Evolutionary conservation across 2,329 filamentous ascomycete genomes (phyloP), one percentile per base, ranked within the genome.

Genomic region (Clonostachys rhizophaga): DNA sequence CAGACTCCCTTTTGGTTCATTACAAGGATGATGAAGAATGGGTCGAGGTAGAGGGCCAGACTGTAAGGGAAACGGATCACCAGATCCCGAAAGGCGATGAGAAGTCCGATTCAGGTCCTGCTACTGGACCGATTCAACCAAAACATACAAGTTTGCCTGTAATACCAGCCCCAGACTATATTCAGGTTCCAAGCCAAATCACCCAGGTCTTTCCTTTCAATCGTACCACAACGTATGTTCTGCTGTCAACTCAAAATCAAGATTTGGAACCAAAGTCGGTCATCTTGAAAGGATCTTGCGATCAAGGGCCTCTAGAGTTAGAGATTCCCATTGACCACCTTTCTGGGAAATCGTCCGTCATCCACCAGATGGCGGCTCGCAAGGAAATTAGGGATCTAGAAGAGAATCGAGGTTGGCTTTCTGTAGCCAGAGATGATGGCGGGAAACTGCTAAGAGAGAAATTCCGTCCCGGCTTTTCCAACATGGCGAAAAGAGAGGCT

Each of bases 351-450:
- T 72, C 70, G 4, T 64, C 78, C 44, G 85, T 77, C 0, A 78
- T 89, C 40, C 86, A 90, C 58, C 83, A 87, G 54, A 78, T 91
- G 0, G 85, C 85, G 1, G 84, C 83, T 1, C 79, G 80, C 47
- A 87, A 84, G 59, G 81, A 82, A 3, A 72, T 85, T 13, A 70
- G 78, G 42, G 87, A 90, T 52, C 74, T 91, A 0, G 86, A 91
- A 61, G 78, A 87, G 58, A 79, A 81, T 0, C 75, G 83, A 18
- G 86, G 86, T 12, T 89, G 86, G 83, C 65, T 85, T 34, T 65
- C 63, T 42, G 64, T 82, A 13, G 72, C 73, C 10, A 79, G 72
- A 49, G 69, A 74, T 14, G 61, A 65, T n/a, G 34, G 37, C 4
- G 72, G 72, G 2, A 64, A 67, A 6, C 56, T 66, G 0, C 58